A percentile compares a stretch with the other conserved stretches of the same genome.
Conservation (phyloP, 495 filamentous ascomycete species). For the Talaromyces nanjingensis region DNA sequence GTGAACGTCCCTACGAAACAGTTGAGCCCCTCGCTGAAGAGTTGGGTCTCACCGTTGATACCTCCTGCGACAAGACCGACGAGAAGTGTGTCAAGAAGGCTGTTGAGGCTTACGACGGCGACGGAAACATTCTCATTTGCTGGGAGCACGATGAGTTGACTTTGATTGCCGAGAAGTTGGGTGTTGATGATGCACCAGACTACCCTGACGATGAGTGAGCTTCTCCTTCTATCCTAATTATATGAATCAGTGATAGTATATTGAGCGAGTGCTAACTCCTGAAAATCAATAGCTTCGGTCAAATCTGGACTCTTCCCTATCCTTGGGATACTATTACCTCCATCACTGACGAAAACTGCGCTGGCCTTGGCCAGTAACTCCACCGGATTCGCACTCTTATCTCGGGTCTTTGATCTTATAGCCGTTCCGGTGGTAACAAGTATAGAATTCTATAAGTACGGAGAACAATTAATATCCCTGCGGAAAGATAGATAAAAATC, state of each 20-base stretch:
- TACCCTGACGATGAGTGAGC: slow-evolving; percentile 31
- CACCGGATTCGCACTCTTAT: too few species aligned
- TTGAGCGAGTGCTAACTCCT: slow-evolving; percentile 2
- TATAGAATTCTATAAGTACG: too few species aligned
- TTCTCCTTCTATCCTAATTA: slow-evolving; percentile 8
- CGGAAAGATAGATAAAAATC: too few species aligned
- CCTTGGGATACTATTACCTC: slow-evolving; percentile 28
- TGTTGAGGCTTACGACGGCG: slow-evolving; percentile 34
- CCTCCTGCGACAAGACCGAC: slow-evolving; percentile 43
- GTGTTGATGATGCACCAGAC: slow-evolving; percentile 29
- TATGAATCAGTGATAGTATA: neutral
- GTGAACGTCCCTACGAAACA: slow-evolving; percentile 44
- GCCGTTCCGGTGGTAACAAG: neutral
- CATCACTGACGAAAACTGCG: slow-evolving; percentile 27
- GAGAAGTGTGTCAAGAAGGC: slow-evolving; percentile 36
- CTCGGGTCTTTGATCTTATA: neutral
- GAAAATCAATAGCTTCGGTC: slow-evolving; percentile 25
- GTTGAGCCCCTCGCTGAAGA: slow-evolving; percentile 44
- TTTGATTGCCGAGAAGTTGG: slow-evolving; percentile 39
- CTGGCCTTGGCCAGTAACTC: slow-evolving; percentile 19
- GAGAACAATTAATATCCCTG: too few species aligned
- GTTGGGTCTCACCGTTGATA: slow-evolving; percentile 44
- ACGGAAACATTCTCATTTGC: slow-evolving; percentile 50
- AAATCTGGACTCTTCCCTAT: slow-evolving; percentile 35
- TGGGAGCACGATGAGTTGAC: slow-evolving; percentile 47